phyloP scores from a whole-genome alignment of 345 rosid genomes.

The Salix dunnii region DNA sequence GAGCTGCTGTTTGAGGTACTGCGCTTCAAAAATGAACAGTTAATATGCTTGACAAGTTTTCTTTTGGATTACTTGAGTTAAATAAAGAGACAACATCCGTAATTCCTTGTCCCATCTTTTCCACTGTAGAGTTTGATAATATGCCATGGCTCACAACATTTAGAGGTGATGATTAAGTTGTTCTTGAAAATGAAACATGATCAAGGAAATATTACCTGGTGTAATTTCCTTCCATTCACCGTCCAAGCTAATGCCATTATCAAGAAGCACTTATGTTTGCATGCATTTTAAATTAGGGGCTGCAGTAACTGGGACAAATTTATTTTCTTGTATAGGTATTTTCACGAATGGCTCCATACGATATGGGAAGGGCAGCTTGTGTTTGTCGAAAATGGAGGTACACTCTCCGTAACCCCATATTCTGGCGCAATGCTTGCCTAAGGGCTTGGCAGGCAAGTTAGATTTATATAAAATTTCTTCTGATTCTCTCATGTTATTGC shows the following conservation, averaged over 20 bases:
- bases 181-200: background rate
- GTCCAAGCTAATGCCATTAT: background rate
- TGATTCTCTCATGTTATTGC: background rate
- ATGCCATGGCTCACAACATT: background rate
- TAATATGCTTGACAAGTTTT: background rate
- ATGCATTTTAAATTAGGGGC: background rate
- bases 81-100: background rate
- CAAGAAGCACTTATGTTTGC: background rate
- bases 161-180: background rate
- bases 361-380: constrained; percentile 82
- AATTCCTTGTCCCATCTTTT: background rate
- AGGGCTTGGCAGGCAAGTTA: constrained; percentile 80
- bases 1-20: constrained; percentile 87
- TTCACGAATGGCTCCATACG: constrained; percentile 72
- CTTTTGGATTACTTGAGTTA: too few species aligned
- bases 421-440: constrained; percentile 92
- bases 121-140: background rate
- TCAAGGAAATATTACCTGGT: background rate
- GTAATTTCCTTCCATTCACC: background rate
- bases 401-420: constrained; percentile 79
- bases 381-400: constrained; percentile 95
- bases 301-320: background rate
- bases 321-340: constrained; percentile 59
- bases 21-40: background rate
- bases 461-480: background rate